Evolutionary conservation across 306 rosid species (phyloP).

Genomic region (Fragaria ananassa): DNA sequence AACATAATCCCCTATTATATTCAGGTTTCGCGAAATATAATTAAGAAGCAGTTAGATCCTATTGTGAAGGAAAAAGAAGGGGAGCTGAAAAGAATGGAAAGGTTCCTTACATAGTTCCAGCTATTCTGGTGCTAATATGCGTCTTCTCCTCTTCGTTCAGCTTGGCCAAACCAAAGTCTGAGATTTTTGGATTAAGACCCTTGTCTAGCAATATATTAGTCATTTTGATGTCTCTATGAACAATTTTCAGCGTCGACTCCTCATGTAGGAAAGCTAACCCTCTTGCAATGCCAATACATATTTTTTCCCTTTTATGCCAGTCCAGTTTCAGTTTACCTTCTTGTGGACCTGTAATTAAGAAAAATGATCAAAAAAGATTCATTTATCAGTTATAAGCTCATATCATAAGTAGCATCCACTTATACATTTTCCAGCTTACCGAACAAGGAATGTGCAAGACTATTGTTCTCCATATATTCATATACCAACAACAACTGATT

Average conservation of each 20-base stretch:
- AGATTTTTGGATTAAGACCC: conserved; percentile 57
- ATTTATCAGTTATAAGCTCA: not conserved
- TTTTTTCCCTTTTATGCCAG: conserved; percentile 24
- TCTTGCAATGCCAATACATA: conserved; percentile 58
- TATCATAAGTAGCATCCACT: not conserved
- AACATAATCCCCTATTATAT: not conserved
- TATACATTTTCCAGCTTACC: not conserved
- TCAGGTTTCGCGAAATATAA: not conserved
- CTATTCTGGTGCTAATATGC: conserved; percentile 29
- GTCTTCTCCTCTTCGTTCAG: conserved; percentile 54
- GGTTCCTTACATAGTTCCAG: conserved; percentile 15
- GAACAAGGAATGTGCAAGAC: conserved; percentile 22
- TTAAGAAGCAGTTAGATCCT: not conserved
- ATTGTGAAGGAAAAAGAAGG: not conserved
- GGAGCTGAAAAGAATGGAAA: not conserved
- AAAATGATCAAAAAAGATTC: not conserved
- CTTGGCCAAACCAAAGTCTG: conserved; percentile 74
- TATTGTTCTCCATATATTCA: conserved; percentile 53
- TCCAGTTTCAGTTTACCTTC: not conserved
- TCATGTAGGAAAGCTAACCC: conserved; percentile 65
- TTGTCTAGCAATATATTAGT: conserved; percentile 50
- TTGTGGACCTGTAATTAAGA: not conserved
- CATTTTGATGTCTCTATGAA: conserved; percentile 65
- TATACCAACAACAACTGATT: conserved; percentile 33
- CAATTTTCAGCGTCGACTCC: conserved; percentile 56